Evolutionary conservation across 2,329 filamentous ascomycete genomes (phyloP).

Genomic region (Botrytis paeoniae): DNA sequence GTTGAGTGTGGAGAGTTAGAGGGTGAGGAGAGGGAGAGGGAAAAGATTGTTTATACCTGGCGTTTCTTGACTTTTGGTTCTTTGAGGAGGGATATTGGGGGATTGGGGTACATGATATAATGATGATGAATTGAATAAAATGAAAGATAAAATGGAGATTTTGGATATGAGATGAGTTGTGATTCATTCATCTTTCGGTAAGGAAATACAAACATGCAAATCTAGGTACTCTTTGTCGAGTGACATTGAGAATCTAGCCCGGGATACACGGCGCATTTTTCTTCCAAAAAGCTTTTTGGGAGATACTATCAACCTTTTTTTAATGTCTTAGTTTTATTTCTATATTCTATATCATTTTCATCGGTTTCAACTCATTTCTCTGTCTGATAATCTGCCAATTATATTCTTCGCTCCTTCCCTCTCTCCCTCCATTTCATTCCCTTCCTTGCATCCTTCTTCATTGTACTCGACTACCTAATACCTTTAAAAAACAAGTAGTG

Average conservation of each 20-base stretch:
- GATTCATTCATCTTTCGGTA: background rate
- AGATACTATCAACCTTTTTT: background rate
- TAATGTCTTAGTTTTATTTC: background rate
- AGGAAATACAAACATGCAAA: background rate
- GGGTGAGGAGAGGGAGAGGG: background rate
- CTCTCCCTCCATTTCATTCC: background rate
- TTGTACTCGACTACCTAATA: too few relatives aligned
- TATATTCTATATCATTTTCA: background rate
- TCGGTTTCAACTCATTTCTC: background rate
- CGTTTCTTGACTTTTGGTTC: background rate
- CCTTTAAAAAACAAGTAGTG: too few relatives aligned
- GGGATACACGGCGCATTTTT: background rate
- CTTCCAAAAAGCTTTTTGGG: background rate
- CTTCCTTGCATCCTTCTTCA: too few relatives aligned
- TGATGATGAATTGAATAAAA: background rate
- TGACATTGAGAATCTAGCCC: background rate
- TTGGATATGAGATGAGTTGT: background rate
- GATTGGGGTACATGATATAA: background rate
- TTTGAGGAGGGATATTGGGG: background rate
- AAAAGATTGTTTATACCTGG: background rate
- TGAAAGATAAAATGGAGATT: background rate
- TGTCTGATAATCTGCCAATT: background rate
- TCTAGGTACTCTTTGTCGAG: background rate
- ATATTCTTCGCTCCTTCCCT: background rate
- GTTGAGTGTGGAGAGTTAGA: conserved; percentile 17